Conservation (phyloP, 495 filamentous ascomycete species). For the Pseudomonodictys pantanalensis region DNA sequence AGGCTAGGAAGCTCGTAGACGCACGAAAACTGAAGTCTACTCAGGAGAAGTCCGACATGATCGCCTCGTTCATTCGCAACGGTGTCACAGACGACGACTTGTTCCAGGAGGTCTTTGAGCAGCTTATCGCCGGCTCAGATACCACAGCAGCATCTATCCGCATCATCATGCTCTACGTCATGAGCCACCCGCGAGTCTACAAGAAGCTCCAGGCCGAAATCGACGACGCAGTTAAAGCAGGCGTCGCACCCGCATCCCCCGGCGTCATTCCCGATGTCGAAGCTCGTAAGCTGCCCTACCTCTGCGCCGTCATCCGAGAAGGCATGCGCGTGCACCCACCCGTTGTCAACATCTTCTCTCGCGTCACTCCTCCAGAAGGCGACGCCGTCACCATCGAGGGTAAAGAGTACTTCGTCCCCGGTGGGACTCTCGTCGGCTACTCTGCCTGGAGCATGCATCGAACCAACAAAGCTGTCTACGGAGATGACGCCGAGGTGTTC, state of each 20-base stretch:
- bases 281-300: constrained; percentile 19
- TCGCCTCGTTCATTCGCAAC: constrained; percentile 43
- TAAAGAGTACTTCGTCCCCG: constrained; percentile 35
- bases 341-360: constrained; percentile 24
- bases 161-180: constrained; percentile 27
- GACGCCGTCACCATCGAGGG: constrained; percentile 38
- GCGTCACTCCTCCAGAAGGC: constrained; percentile 23
- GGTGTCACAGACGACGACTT: constrained; percentile 41
- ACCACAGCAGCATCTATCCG: constrained; percentile 26
- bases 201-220: constrained; percentile 30
- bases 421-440: constrained; percentile 33
- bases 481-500: constrained; percentile 35
- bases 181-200: constrained; percentile 27
- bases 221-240: constrained; percentile 26
- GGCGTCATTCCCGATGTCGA: constrained; percentile 24
- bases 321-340: constrained; percentile 31
- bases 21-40: constrained; percentile 16
- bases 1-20: constrained; percentile 12
- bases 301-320: constrained; percentile 28
- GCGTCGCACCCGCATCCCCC: constrained; percentile 8
- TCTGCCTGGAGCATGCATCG: constrained; percentile 38
- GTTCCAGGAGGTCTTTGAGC: constrained; percentile 38
- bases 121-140: constrained; percentile 34
- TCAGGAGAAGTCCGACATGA: constrained; percentile 39
- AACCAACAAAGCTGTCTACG: constrained; percentile 33